Evolutionary conservation across 768 basidiomycete species (phyloP).

Genomic region (Tricholoma flavovirens): DNA sequence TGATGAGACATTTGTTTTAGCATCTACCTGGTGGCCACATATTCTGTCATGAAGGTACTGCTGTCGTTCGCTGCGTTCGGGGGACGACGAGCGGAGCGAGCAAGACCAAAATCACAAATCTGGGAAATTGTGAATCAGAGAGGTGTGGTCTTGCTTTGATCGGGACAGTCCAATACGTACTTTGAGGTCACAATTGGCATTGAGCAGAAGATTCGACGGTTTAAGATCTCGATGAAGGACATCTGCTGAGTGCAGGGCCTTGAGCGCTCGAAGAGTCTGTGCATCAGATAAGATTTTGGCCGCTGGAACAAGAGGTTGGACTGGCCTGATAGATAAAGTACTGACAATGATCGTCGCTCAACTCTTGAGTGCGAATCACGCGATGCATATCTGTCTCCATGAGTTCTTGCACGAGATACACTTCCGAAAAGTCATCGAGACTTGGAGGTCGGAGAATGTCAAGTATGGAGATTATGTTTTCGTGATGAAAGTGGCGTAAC

Average conservation of each 20-base stretch:
- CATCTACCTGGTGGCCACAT: conserved; percentile 83
- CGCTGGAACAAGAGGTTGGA: conserved; percentile 6
- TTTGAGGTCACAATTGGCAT: conserved; percentile 96
- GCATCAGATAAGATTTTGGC: neutral
- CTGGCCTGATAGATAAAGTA: conserved; percentile 94
- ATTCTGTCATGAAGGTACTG: conserved; percentile 86
- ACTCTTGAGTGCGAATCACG: conserved; percentile 90
- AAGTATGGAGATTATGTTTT: conserved; percentile 91
- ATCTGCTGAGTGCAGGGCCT: conserved; percentile 92
- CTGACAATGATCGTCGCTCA: conserved; percentile 93
- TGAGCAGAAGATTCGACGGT: conserved; percentile 91
- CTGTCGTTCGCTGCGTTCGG: conserved; percentile 70
- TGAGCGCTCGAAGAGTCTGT: conserved; percentile 85
- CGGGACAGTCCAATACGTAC: conserved; percentile 31
- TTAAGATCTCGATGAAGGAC: conserved; percentile 96
- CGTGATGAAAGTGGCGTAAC: conserved; percentile 78
- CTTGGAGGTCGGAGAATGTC: conserved; percentile 84
- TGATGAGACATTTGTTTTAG: conserved; percentile 3
- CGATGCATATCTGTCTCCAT: conserved; percentile 96
- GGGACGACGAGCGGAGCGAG: conserved; percentile 69
- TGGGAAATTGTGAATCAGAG: conserved; percentile 19
- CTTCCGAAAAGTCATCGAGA: conserved; percentile 80
- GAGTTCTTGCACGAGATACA: conserved; percentile 60
- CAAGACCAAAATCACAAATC: conserved; percentile 87
- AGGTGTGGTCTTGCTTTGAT: neutral